Conservation (phyloP, 2,329 filamentous ascomycete genomes). For the Thelonectria olida region DNA sequence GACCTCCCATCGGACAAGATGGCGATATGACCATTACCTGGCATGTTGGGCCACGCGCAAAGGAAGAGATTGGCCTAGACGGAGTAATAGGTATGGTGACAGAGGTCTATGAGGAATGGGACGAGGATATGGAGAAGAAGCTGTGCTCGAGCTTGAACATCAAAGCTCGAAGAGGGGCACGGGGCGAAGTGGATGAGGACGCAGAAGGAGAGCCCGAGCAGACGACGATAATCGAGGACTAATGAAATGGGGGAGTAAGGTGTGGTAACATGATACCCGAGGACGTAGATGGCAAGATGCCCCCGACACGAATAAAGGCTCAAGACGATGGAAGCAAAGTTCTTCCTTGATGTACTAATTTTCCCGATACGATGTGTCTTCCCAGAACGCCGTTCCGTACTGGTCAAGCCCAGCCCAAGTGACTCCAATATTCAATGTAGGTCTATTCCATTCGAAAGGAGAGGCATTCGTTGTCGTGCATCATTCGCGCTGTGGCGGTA, state of each 20-base stretch:
- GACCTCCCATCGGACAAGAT: conserved; percentile 57
- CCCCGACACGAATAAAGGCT: background rate
- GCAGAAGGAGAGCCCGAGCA: conserved; percentile 25
- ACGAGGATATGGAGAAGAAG: conserved; percentile 66
- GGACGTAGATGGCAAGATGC: background rate
- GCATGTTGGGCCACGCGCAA: conserved; percentile 85
- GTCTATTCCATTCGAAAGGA: too few relatives aligned
- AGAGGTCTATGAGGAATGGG: conserved; percentile 64
- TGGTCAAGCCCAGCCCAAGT: conserved; percentile 12
- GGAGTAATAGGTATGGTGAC: conserved; percentile 78
- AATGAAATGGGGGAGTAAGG: background rate
- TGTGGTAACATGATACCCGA: conserved; percentile 33
- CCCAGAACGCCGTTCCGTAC: conserved; percentile 33
- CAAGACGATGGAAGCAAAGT: background rate
- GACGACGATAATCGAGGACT: conserved; percentile 22
- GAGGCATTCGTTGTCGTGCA: conserved; percentile 39
- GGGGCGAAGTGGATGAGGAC: conserved; percentile 39
- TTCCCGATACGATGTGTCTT: conserved; percentile 34
- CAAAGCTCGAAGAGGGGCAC: conserved; percentile 33
- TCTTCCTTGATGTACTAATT: conserved; percentile 4
- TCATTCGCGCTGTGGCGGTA: conserved; percentile 65
- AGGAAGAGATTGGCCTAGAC: conserved; percentile 82
- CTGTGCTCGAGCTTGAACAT: conserved; percentile 70
- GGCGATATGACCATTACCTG: conserved; percentile 84
- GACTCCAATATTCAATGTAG: background rate